Evolutionary conservation across 768 basidiomycete genomes (phyloP), one percentile per base, ranked within the genome.

Genomic region (Leccinum longicurvipes): DNA sequence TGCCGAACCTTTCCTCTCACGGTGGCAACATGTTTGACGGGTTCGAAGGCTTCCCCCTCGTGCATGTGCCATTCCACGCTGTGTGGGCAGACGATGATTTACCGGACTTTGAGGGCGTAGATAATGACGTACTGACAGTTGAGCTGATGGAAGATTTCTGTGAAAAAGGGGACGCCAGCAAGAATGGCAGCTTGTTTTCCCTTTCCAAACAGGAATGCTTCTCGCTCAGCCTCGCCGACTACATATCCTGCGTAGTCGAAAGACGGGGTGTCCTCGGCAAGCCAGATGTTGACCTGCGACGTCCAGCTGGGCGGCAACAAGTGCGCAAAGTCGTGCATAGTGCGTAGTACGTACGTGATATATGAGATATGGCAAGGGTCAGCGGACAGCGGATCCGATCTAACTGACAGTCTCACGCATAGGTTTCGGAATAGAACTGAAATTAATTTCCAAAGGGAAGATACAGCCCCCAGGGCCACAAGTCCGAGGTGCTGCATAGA

Each of bases 201-300:
- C 75, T 99, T 98, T 48, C 94, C 96, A 63, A 93, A 80, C 17
- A 98, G 81, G 67, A 86, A 88, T 7, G 97, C 97, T 68, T 90
- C 86, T 41, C 93, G 85, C 34, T 82, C 75, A 7, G 82, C 87
- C 67, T 98, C 95, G 14, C 96, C 96, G 9, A 99, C 96, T 47
- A 98, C 93, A 66, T 89, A 96, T 2, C 96, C 96, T 36, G 90
- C 95, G 61, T 93, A 97, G 72, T 99, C 96, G 63, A 98, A 97
- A 1, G 92, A 94, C 1, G 96, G 96, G 0, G 88, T 90, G 67
- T 98, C 96, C 73, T 99, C 96, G 8, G 83, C 83, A 28, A 95
- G 82, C 96, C 96, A 99, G 14, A 69, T 75, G 3, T 80, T 74
- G 51, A 98, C 81, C 60, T 92, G 86, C 1, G 81, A 64, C 71